Conservation (phyloP, 441 rosid species). For the Metrosideros polymorpha region DNA sequence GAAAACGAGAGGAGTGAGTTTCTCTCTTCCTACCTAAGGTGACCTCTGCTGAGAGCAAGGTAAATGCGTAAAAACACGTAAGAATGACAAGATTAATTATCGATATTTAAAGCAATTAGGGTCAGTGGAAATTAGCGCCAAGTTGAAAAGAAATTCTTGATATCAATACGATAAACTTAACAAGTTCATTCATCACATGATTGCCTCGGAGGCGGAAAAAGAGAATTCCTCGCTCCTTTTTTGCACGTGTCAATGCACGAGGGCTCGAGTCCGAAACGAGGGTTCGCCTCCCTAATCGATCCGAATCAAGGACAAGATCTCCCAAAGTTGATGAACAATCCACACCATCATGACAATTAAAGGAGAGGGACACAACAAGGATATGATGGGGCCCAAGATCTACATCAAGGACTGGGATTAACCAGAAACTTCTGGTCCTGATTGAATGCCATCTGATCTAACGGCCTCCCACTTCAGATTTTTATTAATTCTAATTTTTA, state of each 20-base stretch:
- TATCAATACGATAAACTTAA: background rate
- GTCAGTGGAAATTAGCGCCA: background rate
- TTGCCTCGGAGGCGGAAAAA: background rate
- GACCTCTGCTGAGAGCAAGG: background rate
- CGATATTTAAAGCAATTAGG: background rate
- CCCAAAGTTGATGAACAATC: background rate
- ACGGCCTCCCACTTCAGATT: too few relatives aligned
- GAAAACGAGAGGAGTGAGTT: background rate
- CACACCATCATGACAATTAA: background rate
- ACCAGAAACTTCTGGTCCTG: background rate
- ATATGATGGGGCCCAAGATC: background rate
- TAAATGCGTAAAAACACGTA: background rate
- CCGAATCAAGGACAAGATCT: background rate
- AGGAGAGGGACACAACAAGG: background rate
- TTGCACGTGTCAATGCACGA: background rate
- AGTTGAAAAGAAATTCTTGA: background rate
- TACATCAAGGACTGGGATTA: background rate
- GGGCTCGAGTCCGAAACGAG: background rate
- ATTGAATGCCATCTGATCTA: background rate
- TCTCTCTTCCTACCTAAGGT: background rate
- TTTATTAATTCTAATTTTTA: background rate
- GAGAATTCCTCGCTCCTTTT: background rate
- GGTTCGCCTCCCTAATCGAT: background rate
- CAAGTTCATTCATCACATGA: background rate
- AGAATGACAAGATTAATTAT: too few relatives aligned